Evolutionary conservation across 2,329 filamentous ascomycete species (phyloP).

Genomic region (Graphiopsis chlorocephala): DNA sequence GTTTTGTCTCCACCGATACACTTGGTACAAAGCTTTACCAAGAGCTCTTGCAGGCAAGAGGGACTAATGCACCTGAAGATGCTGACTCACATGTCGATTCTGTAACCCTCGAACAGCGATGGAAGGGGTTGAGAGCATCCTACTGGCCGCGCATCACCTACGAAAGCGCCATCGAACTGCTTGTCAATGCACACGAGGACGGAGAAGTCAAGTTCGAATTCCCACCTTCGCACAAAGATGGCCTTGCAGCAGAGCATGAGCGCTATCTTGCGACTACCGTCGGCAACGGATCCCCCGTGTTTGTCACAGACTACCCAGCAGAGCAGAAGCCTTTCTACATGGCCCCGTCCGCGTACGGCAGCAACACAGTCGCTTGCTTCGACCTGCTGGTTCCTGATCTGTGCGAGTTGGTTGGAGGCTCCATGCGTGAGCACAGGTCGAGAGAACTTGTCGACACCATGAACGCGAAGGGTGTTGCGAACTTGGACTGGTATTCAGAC

Average conservation of each 20-base stretch:
- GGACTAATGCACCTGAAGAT: slow-evolving; percentile 25
- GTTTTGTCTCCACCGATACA: slow-evolving; percentile 52
- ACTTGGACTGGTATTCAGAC: slow-evolving; percentile 81
- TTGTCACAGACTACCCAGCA: slow-evolving; percentile 90
- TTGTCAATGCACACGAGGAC: slow-evolving; percentile 58
- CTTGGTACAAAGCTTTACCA: slow-evolving; percentile 50
- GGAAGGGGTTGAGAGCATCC: slow-evolving; percentile 67
- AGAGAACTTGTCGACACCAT: slow-evolving; percentile 67
- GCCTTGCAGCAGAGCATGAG: slow-evolving; percentile 89
- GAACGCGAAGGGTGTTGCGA: slow-evolving; percentile 61
- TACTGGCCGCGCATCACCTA: slow-evolving; percentile 86
- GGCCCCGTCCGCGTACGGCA: slow-evolving; percentile 50
- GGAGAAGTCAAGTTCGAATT: slow-evolving; percentile 59
- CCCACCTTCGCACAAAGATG: slow-evolving; percentile 66
- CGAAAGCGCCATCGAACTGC: slow-evolving; percentile 67
- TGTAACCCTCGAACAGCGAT: slow-evolving; percentile 62
- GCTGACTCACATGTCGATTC: slow-evolving; percentile 39
- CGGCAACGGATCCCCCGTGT: slow-evolving; percentile 67
- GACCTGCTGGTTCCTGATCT: slow-evolving; percentile 83
- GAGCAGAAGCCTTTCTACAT: slow-evolving; percentile 91
- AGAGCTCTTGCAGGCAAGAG: slow-evolving; percentile 48
- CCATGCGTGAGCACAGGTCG: slow-evolving; percentile 80
- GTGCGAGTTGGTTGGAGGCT: slow-evolving; percentile 84
- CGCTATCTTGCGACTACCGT: slow-evolving; percentile 73
- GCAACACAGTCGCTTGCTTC: slow-evolving; percentile 64